Base-by-base conservation (phyloP, 805 yeast species). In the Cyberlindnera samutprakarnensis region DNA sequence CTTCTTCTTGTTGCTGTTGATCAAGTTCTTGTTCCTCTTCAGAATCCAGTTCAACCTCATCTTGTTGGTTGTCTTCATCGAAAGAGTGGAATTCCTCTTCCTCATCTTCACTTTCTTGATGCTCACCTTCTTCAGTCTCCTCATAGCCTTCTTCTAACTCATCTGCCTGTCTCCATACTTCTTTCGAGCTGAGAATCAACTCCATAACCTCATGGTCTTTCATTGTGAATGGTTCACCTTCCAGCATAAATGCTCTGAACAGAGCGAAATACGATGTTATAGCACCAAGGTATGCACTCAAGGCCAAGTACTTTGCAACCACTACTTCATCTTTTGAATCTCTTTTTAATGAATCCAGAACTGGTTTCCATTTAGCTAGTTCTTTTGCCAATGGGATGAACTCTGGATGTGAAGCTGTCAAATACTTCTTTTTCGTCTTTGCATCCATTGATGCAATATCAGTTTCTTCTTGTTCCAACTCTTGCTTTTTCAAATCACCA, bases 201-300 rank as follows among this genome's bases (percentile, higher is more conserved):
- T 84, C 87, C 96, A 92, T 90, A 2, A 90, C 79, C 3, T 90
- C 82, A 43, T 82, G 90, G 35, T 85, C 94, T 46, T 85, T 86
- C 80, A 88, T 76, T 9, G 72, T 60, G 39, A 76, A 70, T 4
- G 67, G 62, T 31, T 75, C 80, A 18, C 73, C 78, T 15, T 62
- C 62, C 27, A 62, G 57, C 24, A 78, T 50, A 27, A 72, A 68
- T 23, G 75, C 75, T 13, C 72, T 57, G 41, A 90, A 73, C 12
- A 92, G 52, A 4, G 95, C 81, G 47, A 90, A 74, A 54, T 87
- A 90, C 6, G 87, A 71, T 5, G 80, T 63, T 17, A 90, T 72
- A 17, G 94, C 66, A 11, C 90, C 92, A 36, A 86, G 54, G 52
- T 90, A 88, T 9, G 92, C 72, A 0, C 83, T 67, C 26, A 90